Conservation (phyloP, 208 protist species). For the Vickermania ingenoplastis region DNA sequence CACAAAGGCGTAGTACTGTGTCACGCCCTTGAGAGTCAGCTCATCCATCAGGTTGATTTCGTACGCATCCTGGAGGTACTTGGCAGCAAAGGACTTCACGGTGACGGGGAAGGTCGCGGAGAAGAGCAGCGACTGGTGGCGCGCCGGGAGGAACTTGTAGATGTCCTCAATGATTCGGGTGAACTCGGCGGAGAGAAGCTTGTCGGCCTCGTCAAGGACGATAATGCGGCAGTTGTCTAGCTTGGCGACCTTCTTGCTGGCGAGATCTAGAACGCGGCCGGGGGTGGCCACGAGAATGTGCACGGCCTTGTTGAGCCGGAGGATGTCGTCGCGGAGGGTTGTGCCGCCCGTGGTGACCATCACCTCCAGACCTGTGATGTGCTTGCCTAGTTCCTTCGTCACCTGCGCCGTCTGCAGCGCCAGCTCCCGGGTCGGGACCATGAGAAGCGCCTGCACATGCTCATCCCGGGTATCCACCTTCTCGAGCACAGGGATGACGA, state of each 20-base stretch:
- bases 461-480: slow-evolving; percentile 89
- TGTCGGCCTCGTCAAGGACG: slow-evolving; percentile 99
- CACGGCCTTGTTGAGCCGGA: slow-evolving; percentile 93
- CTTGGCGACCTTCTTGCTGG: slow-evolving; percentile 92
- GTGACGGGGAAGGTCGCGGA: slow-evolving; percentile 98
- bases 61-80: slow-evolving; percentile 92
- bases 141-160: slow-evolving; percentile 79
- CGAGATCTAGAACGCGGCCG: slow-evolving; percentile 97
- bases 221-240: slow-evolving; percentile 90
- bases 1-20: slow-evolving; percentile 99
- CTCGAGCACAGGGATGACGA: slow-evolving; percentile 98
- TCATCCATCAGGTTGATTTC: slow-evolving; percentile 99
- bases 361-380: slow-evolving; percentile 91
- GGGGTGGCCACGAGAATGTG: slow-evolving; percentile 99
- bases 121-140: slow-evolving; percentile 96
- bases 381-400: slow-evolving; percentile 97
- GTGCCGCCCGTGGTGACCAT: slow-evolving; percentile 98
- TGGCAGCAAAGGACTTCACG: slow-evolving; percentile 93
- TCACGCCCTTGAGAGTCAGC: slow-evolving; percentile 97
- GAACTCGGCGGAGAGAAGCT: slow-evolving; percentile 97
- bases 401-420: slow-evolving; percentile 97
- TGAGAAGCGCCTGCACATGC: slow-evolving; percentile 96
- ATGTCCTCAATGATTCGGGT: slow-evolving; percentile 93
- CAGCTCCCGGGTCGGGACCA: slow-evolving; percentile 98
- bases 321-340: slow-evolving; percentile 97